Evolutionary conservation across 2,329 filamentous ascomycete genomes (phyloP), one percentile per base, ranked within the genome.

Genomic region (Lasiodiplodia sp.): DNA sequence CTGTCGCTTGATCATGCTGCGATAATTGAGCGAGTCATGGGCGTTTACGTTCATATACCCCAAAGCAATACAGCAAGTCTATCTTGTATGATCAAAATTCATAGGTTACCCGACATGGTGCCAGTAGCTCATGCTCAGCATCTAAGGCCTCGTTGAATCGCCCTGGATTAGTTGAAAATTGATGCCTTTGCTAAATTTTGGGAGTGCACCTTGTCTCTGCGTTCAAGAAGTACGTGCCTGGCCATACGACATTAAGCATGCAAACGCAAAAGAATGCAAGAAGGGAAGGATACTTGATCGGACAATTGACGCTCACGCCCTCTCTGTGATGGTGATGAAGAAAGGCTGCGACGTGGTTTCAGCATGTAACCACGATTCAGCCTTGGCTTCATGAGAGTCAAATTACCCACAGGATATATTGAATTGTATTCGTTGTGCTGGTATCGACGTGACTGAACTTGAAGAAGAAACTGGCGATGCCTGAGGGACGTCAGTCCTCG

Each of bases 401-500:
- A 31, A n/a, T 7, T 47, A 60, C 56, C 56, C 56, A 60, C 56
- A 25, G 21, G 34, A 18, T 25, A 16, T 21, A 37, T 60, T 60
- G n/a, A 56, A 28, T 44, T 18, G 21, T 64, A 52, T 11, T 21
- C 44, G n/a, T 47, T 21, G 44, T 47, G 44, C 8, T 47, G 44
- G 44, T 47, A 47, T 47, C 44, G 44, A 47, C 7, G 44, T 12
- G 31, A 25, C 11, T 16, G 28, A 28, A 23, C 18, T 23, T 16
- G 28, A 47, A 25, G n/a, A 31, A 25, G 47, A 12, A 21, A 37
- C 18, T 21, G 44, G n/a, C 34, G 44, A 18, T 23, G 18, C 28
- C n/a, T 12, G 14, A n/a, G 31, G 44, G 37, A 21, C 47, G 31
- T 64, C 60, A 64, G 47, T 64, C 60, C 44, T 94, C 91, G 71